Evolutionary conservation across 345 rosid species (phyloP).

Genomic region (Corchorus capsularis): DNA sequence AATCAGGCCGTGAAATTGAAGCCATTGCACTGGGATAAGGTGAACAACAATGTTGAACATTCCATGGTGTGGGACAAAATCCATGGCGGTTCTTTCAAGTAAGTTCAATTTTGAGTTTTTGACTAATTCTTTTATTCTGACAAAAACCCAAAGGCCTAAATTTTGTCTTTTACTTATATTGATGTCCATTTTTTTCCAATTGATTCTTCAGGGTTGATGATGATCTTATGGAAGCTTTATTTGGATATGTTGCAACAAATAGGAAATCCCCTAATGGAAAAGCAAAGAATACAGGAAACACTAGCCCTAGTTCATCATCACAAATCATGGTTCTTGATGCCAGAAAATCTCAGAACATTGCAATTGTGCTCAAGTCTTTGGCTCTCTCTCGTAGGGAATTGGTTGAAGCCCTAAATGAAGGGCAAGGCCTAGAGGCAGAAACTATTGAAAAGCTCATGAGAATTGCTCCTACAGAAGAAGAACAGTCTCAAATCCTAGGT

Average conservation of each 20-base stretch:
- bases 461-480: conserved; percentile 70
- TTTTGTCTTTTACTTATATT: background rate
- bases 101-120: conserved; percentile 21
- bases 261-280: conserved; percentile 37
- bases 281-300: conserved; percentile 26
- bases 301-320: conserved; percentile 30
- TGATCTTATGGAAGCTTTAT: conserved; percentile 90
- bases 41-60: conserved; percentile 56
- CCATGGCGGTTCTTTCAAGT: conserved; percentile 80
- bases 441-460: conserved; percentile 71
- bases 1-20: conserved; percentile 69
- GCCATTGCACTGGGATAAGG: conserved; percentile 94
- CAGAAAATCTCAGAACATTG: conserved; percentile 78
- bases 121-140: background rate
- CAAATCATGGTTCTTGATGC: conserved; percentile 66
- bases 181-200: background rate
- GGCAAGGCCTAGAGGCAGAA: conserved; percentile 57
- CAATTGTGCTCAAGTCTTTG: conserved; percentile 72
- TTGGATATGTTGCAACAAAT: conserved; percentile 68
- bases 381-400: conserved; percentile 61
- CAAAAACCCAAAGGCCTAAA: background rate
- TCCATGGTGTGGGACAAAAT: conserved; percentile 97
- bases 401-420: conserved; percentile 51
- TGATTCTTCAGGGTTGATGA: conserved; percentile 62
- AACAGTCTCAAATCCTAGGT: conserved; percentile 54